Evolutionary conservation across 305 asterid genomes (phyloP).

Genomic region (Euphrasia arctica): DNA sequence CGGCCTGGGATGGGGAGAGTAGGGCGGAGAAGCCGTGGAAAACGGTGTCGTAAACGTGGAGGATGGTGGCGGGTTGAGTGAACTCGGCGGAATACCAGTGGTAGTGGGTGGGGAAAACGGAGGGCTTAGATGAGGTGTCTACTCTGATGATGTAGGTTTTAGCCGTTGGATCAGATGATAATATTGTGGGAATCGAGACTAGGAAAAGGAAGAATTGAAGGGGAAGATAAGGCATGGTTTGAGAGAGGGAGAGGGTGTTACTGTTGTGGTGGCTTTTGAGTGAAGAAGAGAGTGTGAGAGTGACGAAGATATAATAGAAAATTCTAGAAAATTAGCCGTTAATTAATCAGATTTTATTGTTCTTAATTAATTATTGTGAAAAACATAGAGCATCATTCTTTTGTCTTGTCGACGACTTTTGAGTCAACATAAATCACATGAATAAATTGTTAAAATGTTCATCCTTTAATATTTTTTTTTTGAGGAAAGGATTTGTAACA

Average conservation of each 20-base stretch:
- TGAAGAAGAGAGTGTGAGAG: background rate
- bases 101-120: slow-evolving; percentile 77
- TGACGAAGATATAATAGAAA: slow-evolving; percentile 24
- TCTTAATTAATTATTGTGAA: slow-evolving; percentile 7
- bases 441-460: slow-evolving; percentile 25
- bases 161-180: slow-evolving; percentile 34
- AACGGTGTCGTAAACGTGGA: slow-evolving; percentile 81
- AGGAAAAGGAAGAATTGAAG: slow-evolving; percentile 25
- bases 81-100: slow-evolving; percentile 93
- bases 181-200: slow-evolving; percentile 16
- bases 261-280: background rate
- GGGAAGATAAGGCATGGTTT: slow-evolving; percentile 26
- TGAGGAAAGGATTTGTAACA: too few relatives aligned
- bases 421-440: slow-evolving; percentile 19
- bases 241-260: slow-evolving; percentile 17
- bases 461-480: too few relatives aligned
- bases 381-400: slow-evolving; percentile 20
- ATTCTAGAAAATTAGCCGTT: slow-evolving; percentile 24
- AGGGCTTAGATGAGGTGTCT: slow-evolving; percentile 66
- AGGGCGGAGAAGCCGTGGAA: slow-evolving; percentile 92
- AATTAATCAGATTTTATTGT: slow-evolving; percentile 8
- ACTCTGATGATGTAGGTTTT: slow-evolving; percentile 78
- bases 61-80: slow-evolving; percentile 57
- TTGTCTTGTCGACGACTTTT: slow-evolving; percentile 15
- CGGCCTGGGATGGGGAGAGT: slow-evolving; percentile 55